Evolutionary conservation across 176 grass and related monocot species (phyloP).

Genomic region (Triticum monococcum): DNA sequence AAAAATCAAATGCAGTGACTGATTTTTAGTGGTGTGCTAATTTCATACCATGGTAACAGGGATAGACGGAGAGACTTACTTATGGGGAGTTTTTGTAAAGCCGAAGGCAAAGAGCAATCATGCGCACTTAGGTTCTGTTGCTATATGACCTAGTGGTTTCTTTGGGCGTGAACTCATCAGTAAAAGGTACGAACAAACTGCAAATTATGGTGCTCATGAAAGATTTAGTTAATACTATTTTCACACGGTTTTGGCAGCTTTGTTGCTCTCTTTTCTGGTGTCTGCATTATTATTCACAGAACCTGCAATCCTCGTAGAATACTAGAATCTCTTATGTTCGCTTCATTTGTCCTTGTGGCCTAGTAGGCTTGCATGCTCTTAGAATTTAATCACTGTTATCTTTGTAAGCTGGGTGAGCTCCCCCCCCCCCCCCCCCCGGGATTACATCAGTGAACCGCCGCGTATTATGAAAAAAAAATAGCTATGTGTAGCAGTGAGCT

Average conservation of each 20-base stretch:
- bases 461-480: background rate
- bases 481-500: background rate
- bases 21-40: background rate
- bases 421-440: too few relatives aligned
- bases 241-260: background rate
- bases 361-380: background rate
- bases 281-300: too few relatives aligned
- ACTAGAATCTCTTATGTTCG: background rate
- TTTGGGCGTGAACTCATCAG: background rate
- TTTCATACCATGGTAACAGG: conserved; percentile 16
- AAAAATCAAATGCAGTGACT: background rate
- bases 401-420: background rate
- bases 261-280: too few relatives aligned
- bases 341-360: background rate
- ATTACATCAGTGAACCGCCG: background rate
- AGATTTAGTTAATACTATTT: background rate
- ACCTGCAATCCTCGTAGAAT: too few relatives aligned
- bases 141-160: conserved; percentile 1
- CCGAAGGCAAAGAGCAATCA: background rate
- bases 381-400: background rate
- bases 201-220: background rate
- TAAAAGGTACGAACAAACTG: background rate
- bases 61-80: conserved; percentile 20
- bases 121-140: background rate
- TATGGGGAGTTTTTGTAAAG: conserved; percentile 31